Base-by-base conservation (phyloP, 1,284 basidiomycete species). In the Austroboletus novae-zelandiae region DNA sequence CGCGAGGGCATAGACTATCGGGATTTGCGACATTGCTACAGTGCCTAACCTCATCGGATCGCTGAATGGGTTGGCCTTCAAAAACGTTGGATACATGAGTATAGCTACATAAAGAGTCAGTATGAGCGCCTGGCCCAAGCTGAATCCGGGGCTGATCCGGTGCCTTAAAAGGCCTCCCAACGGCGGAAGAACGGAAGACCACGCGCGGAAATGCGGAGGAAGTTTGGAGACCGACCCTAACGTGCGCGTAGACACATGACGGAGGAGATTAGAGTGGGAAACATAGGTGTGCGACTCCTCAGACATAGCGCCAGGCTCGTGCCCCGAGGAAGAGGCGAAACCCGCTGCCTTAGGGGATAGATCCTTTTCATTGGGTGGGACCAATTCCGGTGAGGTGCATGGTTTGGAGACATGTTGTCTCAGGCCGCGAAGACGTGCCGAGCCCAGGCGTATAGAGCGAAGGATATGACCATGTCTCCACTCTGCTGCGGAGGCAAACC, bases 1-100 rank as follows among this genome's bases (percentile, higher is more conserved):
- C 1, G 80, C 84, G 27, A 92, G 77, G 0, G 80, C 74, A 58
- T 87, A 75, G 34, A 89, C 78, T 45, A 91, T 72, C 0, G 90
- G 89, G n/a, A 93, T 67, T 63, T 91, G 87, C 1, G 87, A 80
- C 45, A 82, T 69, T 2, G 85, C 81, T 31, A 94, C 74, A 67
- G 78, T 84, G 0, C 86, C 91, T 42, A 75, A 68, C 11, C 83
- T 76, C 10, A 70, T 48, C 14, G 77, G 69, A 55, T 83, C 74
- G 8, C 72, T 69, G 61, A 89, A 80, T 5, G 81, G 75, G 56
- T 82, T 79, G 20, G 78, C 79, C 48, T 68, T 64, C 60, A 76
- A 76, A 47, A 84, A 73, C 1, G 73, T 68, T 3, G 77, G 75
- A 56, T 81, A 86, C 25, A 77, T 56, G 47, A 88, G 54, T 40